Evolutionary conservation across 2,329 filamentous ascomycete species (phyloP), one percentile per base, ranked within the genome.

Genomic region (Colletotrichum orbiculare): DNA sequence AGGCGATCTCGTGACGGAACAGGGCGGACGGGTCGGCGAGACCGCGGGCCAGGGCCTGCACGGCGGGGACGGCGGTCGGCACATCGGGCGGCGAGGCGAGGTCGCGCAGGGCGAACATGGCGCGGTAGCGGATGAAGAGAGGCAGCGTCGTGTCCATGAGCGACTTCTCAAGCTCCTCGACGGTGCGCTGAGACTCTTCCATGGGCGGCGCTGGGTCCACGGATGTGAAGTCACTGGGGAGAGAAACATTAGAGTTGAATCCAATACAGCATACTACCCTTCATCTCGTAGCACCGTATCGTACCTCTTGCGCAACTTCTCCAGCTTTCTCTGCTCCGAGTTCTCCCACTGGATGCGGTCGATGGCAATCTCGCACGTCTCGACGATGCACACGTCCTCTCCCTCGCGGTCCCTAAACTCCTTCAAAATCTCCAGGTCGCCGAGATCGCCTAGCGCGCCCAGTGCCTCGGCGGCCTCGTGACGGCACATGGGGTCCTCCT

Each of bases 101-200:
- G 78, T 99, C 96, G 74, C 96, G 91, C 56, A 99, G 89, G 64
- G 93, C 92, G 75, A 99, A 99, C 96, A 99, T 99, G 76, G 96
- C 95, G 73, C 96, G 89, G 81, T 99, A 99, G 75, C 96, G 90
- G 75, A 93, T 83, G 83, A 99, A 99, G 11, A 99, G 87, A 33
- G 94, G 92, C 53, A 90, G 81, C 6, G 82, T 86, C 6, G 91
- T 90, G 77, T 98, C 90, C 78, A 98, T 89, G 58, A 99, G 84
- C 33, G 87, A 88, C 73, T 87, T 85, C 73, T 92, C 91, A 39
- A 99, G 85, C 60, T 92, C 88, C 39, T 90, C 83, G 53, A 97
- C 92, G 4, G 89, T 89, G 66, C 86, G 83, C 63, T 85, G 79
- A n/a, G 86, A 83, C 73, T 93, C 85, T 48, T 94, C 89, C 77